Evolutionary conservation across 2,329 filamentous ascomycete genomes (phyloP).

Genomic region (Hymenoscyphus fraxineus): DNA sequence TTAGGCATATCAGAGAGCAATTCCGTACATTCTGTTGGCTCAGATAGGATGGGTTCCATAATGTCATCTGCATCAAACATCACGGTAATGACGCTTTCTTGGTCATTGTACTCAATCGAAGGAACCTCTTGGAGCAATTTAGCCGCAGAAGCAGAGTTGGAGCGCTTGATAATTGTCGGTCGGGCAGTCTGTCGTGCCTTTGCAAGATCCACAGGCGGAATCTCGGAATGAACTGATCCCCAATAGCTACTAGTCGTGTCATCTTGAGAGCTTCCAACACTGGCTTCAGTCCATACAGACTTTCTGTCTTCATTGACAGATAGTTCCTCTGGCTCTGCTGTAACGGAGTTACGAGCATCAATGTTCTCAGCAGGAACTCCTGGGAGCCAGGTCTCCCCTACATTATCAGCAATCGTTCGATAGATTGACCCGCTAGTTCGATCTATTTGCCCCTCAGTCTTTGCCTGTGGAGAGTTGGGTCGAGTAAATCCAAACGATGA

Average conservation of each 20-base stretch:
- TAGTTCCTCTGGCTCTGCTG: slow-evolving; percentile 7
- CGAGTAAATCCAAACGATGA: slow-evolving; percentile 19
- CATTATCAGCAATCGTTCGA: slow-evolving; percentile 35
- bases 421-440: slow-evolving; percentile 35
- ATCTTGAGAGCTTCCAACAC: slow-evolving; percentile 35
- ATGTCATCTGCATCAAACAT: slow-evolving; percentile 41
- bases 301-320: slow-evolving; percentile 32
- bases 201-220: slow-evolving; percentile 43
- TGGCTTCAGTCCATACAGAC: slow-evolving; percentile 35
- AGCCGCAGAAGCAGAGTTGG: background rate
- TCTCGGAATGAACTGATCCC: slow-evolving; percentile 50
- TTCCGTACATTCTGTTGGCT: slow-evolving; percentile 24
- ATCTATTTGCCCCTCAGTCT: slow-evolving; percentile 19
- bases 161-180: slow-evolving; percentile 39
- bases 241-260: slow-evolving; percentile 45
- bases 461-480: slow-evolving; percentile 9
- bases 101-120: slow-evolving; percentile 18
- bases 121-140: slow-evolving; percentile 10
- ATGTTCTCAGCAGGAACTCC: slow-evolving; percentile 28
- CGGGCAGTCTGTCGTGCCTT: slow-evolving; percentile 41
- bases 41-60: slow-evolving; percentile 24
- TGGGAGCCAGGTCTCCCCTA: slow-evolving; percentile 40
- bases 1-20: slow-evolving; percentile 24
- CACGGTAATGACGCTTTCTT: slow-evolving; percentile 42
- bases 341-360: slow-evolving; percentile 13